Conservation (phyloP, 345 rosid species). For the Eucalyptus caleyi region DNA sequence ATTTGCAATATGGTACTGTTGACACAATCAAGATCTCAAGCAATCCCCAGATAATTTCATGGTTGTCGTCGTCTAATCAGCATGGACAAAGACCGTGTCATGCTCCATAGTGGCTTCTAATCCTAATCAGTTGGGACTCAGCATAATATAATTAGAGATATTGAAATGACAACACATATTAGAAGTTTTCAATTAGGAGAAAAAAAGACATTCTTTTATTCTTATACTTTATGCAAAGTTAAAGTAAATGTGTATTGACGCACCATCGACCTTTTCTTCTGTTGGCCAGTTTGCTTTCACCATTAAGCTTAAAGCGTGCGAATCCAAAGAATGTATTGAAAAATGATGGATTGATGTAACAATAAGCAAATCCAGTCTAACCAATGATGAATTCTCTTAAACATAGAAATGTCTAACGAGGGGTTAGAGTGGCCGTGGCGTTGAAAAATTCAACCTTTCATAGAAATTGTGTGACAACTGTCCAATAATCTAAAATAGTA, state of each 20-base stretch:
- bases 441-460: background rate
- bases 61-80: background rate
- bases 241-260: background rate
- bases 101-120: background rate
- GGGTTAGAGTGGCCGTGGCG: background rate
- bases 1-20: background rate
- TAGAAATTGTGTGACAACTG: background rate
- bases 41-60: background rate
- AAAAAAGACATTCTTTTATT: background rate
- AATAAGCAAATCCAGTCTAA: background rate
- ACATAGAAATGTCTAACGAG: background rate
- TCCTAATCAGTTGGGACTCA: background rate
- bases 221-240: background rate
- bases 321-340: background rate
- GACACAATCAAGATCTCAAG: background rate
- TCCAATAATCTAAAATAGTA: background rate
- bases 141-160: background rate
- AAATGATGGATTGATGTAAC: background rate
- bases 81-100: background rate
- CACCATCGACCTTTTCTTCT: background rate
- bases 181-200: background rate
- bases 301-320: background rate
- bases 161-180: background rate
- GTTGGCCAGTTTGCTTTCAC: background rate
- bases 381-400: background rate